Percentiles rank a stretch among this genome's conserved stretches.
phyloP scores from a whole-genome alignment of 1,139 yeast species.

The Magnusiomyces sp. region DNA sequence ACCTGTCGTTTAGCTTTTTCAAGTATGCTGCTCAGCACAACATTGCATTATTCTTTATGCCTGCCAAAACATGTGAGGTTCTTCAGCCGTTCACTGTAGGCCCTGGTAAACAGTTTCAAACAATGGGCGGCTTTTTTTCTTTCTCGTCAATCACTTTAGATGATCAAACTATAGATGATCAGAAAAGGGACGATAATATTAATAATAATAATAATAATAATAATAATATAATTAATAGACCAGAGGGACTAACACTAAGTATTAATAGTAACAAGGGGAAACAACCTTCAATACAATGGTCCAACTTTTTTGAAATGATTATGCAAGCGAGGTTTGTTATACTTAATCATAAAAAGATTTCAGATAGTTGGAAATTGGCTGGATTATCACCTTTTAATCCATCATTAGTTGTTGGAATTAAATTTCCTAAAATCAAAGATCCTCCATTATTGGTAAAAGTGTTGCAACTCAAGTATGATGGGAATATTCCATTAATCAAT shows the following conservation, averaged over 20 bases:
- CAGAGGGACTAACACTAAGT: no score
- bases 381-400: slow-evolving; percentile 3
- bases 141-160: no score
- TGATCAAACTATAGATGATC: no score
- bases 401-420: not conserved
- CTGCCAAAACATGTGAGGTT: not conserved
- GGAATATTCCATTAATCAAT: no score
- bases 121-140: not conserved
- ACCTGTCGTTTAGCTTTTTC: slow-evolving; percentile 12
- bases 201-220: no score
- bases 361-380: not conserved
- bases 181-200: no score
- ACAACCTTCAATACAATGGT: not conserved
- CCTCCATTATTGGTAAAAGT: slow-evolving; percentile 1
- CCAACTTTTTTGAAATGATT: not conserved
- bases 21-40: slow-evolving; percentile 5
- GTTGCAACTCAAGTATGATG: slow-evolving; percentile 2
- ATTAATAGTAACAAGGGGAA: no score
- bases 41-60: slow-evolving; percentile 6
- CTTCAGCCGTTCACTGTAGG: slow-evolving; percentile 6
- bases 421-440: not conserved
- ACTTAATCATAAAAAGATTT: not conserved
- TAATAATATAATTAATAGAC: no score
- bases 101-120: slow-evolving; percentile 2
- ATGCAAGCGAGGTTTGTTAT: slow-evolving; percentile 1